Percentiles rank a stretch among this genome's conserved stretches.
Conservation (phyloP, 139 green algal species). For the Ettlia oleoabundans region DNA sequence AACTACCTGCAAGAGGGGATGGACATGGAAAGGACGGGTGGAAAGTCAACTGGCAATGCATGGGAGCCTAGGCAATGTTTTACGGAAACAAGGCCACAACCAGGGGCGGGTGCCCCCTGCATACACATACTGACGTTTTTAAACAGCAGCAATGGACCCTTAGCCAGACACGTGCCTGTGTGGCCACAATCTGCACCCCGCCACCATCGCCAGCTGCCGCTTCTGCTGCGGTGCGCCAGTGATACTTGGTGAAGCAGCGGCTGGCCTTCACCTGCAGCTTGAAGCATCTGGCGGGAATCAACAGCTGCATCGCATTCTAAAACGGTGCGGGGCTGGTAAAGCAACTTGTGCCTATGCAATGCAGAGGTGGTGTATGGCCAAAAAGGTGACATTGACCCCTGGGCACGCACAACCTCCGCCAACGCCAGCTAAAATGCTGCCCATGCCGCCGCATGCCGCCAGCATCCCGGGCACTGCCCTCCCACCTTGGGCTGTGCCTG, state of each 20-base stretch:
- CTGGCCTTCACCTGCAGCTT: slow-evolving; percentile 68
- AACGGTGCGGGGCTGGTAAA: neutral
- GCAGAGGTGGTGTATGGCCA: no score
- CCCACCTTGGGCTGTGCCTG: slow-evolving; percentile 41
- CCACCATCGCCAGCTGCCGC: slow-evolving; percentile 32
- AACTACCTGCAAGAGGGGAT: slow-evolving; percentile 64
- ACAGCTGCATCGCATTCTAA: neutral
- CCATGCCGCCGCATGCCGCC: neutral
- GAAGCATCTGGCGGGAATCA: no score
- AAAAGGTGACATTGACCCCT: no score
- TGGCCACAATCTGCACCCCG: slow-evolving; percentile 69
- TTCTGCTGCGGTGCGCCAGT: slow-evolving; percentile 59
- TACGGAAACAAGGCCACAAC: no score
- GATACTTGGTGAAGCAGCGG: slow-evolving; percentile 91
- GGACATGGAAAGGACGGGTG: neutral
- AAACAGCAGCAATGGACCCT: neutral
- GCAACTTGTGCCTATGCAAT: no score
- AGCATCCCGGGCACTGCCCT: neutral
- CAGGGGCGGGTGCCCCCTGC: no score
- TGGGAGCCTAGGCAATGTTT: no score
- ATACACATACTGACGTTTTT: neutral
- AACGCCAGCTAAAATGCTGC: neutral
- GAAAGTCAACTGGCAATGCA: no score
- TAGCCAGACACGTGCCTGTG: slow-evolving; percentile 58
- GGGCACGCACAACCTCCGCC: neutral